phyloP scores from a whole-genome alignment of 805 yeast genomes.

The Saccharomycopsis malanga region DNA sequence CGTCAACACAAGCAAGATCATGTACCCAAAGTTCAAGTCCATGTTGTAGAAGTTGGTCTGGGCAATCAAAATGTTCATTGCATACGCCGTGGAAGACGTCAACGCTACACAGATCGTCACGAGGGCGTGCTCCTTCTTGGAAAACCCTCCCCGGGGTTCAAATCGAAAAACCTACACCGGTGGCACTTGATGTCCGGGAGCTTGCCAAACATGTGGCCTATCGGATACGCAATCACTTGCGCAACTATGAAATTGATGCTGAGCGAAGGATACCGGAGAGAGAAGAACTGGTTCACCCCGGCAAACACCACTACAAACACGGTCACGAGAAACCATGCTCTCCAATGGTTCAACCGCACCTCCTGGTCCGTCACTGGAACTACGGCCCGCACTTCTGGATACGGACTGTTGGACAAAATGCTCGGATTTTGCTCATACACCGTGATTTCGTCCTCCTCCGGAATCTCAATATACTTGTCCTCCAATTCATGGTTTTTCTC shows the following conservation, averaged over 20 bases:
- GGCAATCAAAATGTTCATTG: constrained; percentile 50
- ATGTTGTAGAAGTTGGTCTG: constrained; percentile 41
- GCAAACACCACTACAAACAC: constrained; percentile 51
- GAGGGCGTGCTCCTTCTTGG: constrained; percentile 54
- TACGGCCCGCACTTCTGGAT: constrained; percentile 54
- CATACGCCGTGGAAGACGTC: constrained; percentile 44
- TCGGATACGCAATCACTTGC: constrained; percentile 53
- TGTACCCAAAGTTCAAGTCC: constrained; percentile 46
- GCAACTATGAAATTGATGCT: constrained; percentile 45
- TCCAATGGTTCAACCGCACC: constrained; percentile 43
- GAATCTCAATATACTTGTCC: constrained; percentile 13
- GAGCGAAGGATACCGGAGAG: constrained; percentile 49
- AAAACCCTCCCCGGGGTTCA: constrained; percentile 47
- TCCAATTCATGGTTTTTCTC: constrained; percentile 3
- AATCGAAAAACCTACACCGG: constrained; percentile 26
- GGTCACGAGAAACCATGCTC: constrained; percentile 49
- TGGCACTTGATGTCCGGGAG: constrained; percentile 36
- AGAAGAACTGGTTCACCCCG: constrained; percentile 53
- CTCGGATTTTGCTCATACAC: constrained; percentile 10
- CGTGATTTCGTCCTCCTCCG: constrained; percentile 10
- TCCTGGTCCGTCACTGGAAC: constrained; percentile 48
- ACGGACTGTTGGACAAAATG: constrained; percentile 14
- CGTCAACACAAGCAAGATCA: constrained; percentile 43
- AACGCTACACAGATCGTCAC: constrained; percentile 47
- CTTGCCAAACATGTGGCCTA: constrained; percentile 38